These are phyloP conservation scores for Trypanosoma conorhini DNA, from an alignment of 208 protist genomes.

Conservation along the genomic window DNA sequence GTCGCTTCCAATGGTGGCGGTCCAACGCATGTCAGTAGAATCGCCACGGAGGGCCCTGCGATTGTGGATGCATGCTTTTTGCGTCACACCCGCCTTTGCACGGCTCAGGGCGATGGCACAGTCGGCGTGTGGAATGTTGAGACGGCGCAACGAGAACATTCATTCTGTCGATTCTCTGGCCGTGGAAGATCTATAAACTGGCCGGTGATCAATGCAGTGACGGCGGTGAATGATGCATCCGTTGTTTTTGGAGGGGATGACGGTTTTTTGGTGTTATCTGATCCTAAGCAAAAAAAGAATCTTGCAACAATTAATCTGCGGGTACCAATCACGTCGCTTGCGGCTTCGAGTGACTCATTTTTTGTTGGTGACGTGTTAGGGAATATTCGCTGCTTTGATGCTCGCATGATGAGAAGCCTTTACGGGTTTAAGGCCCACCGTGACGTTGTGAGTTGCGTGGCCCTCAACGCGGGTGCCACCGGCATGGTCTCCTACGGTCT, in stretches of 20 bases:
- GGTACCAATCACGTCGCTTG: slow-evolving; percentile 56
- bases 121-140: slow-evolving; percentile 75
- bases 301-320: slow-evolving; percentile 35
- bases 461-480: slow-evolving; percentile 30
- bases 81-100: slow-evolving; percentile 35
- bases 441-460: slow-evolving; percentile 36
- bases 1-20: neutral
- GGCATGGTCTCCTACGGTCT: slow-evolving; percentile 58
- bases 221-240: slow-evolving; percentile 9
- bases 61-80: slow-evolving; percentile 58
- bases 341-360: slow-evolving; percentile 40
- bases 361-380: slow-evolving; percentile 76
- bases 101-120: slow-evolving; percentile 68
- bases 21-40: slow-evolving; percentile 43
- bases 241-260: slow-evolving; percentile 75
- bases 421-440: slow-evolving; percentile 37
- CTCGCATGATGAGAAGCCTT: slow-evolving; percentile 33
- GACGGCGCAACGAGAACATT: slow-evolving; percentile 31
- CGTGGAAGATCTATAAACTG: slow-evolving; percentile 41
- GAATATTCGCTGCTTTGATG: slow-evolving; percentile 65
- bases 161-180: slow-evolving; percentile 36
- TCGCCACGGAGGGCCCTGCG: slow-evolving; percentile 60
- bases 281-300: slow-evolving; percentile 24
- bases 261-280: slow-evolving; percentile 60
- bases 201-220: slow-evolving; percentile 80